A percentile compares a stretch with the other conserved stretches of the same genome.
These are phyloP conservation scores for Polytrichum formosum DNA, from an alignment of 225 moss, liverwort and hornwort species.

Conservation along the genomic window DNA sequence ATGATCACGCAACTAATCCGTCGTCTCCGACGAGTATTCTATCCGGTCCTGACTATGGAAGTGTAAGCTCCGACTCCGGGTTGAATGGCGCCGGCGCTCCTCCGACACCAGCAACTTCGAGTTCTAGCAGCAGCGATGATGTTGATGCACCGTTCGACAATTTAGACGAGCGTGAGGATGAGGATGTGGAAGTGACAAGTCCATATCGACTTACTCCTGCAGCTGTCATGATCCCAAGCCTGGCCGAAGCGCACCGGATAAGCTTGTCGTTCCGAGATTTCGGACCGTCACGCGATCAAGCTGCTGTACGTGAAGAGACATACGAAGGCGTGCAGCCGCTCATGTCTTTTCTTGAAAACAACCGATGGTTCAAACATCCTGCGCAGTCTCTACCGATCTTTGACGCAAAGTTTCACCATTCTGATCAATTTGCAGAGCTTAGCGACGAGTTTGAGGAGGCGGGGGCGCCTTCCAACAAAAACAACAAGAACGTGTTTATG, in stretches of 20 bases:
- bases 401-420: no score
- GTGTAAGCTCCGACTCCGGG: conserved; percentile 43
- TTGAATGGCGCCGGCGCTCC: conserved; percentile 34
- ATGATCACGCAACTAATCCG: conserved; percentile 10
- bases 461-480: no score
- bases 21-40: conserved; percentile 81
- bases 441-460: no score
- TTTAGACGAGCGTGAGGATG: conserved; percentile 36
- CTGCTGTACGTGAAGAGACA: conserved; percentile 12
- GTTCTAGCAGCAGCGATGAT: conserved; percentile 23
- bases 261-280: conserved; percentile 52
- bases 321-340: conserved; percentile 6
- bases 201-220: conserved; percentile 12
- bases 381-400: no score
- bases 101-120: conserved; percentile 28
- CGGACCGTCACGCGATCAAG: conserved; percentile 35
- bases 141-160: conserved; percentile 9
- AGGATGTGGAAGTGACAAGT: conserved; percentile 16
- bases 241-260: conserved; percentile 30
- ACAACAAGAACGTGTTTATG: no score
- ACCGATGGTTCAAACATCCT: no score
- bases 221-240: no score
- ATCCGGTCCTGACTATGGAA: conserved; percentile 59
- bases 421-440: no score
- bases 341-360: no score